Conservation (phyloP, 2,329 filamentous ascomycete genomes). For the Diaporthe citrichinensis region DNA sequence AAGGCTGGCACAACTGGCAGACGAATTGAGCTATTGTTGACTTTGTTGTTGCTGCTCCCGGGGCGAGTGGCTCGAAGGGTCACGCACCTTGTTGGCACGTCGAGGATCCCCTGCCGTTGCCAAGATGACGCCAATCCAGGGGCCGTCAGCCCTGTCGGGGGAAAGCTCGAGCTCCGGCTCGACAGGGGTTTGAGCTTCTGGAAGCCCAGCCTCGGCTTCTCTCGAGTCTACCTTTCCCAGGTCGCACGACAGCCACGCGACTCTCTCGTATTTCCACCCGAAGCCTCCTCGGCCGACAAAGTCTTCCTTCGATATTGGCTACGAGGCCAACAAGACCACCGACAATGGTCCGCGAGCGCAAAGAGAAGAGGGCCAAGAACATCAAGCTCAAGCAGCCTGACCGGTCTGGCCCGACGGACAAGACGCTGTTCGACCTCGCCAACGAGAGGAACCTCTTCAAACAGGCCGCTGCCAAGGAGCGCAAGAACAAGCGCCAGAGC, state of each 20-base stretch:
- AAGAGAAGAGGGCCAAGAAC: constrained; percentile 61
- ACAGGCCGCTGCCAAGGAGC: constrained; percentile 59
- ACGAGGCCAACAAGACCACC: background rate
- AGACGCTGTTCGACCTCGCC: constrained; percentile 82
- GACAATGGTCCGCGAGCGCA: constrained; percentile 65
- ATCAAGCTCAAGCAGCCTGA: constrained; percentile 80
- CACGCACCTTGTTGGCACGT: background rate
- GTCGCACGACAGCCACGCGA: constrained; percentile 26
- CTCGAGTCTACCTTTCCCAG: background rate
- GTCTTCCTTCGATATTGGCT: background rate
- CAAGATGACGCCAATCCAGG: constrained; percentile 9
- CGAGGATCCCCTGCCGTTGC: constrained; percentile 7
- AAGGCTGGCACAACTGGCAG: background rate
- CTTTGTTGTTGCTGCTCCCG: background rate
- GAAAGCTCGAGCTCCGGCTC: background rate
- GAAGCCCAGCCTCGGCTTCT: constrained; percentile 25
- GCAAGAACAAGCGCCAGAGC: constrained; percentile 50
- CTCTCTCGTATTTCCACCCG: background rate
- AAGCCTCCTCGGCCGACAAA: background rate
- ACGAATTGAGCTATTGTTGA: background rate
- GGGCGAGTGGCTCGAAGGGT: background rate
- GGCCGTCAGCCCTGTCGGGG: constrained; percentile 6
- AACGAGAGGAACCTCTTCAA: constrained; percentile 73
- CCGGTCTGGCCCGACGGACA: constrained; percentile 70
- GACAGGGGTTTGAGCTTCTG: constrained; percentile 28